Evolutionary conservation across 257 asterid genomes (phyloP).

Genomic region (Solanum lycopersicoides): DNA sequence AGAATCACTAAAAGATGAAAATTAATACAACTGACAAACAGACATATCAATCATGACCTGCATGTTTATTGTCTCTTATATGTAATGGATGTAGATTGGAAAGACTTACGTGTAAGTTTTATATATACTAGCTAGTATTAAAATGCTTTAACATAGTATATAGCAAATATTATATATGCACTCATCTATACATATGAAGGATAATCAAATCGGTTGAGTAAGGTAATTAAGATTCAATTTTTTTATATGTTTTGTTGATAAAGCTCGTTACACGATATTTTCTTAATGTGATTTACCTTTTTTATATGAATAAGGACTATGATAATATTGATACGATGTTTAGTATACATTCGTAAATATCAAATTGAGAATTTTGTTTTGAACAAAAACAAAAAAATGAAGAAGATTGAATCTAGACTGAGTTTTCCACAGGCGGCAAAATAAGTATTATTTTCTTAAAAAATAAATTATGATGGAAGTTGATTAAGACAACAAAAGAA

Average conservation of each 20-base stretch:
- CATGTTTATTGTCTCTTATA: accelerated
- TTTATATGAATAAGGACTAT: accelerated
- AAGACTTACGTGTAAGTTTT: not conserved
- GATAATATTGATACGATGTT: not conserved
- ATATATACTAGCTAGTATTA: not conserved
- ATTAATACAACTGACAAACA: accelerated
- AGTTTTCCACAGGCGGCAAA: not conserved
- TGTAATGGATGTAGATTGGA: not conserved
- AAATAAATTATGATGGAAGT: not conserved
- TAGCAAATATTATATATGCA: not conserved
- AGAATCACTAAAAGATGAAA: no score
- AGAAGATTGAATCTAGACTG: not conserved
- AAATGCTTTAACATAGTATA: not conserved
- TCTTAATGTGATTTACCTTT: not conserved
- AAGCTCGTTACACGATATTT: accelerated
- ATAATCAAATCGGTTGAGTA: not conserved
- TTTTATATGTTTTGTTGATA: not conserved
- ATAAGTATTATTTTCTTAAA: not conserved
- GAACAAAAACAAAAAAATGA: not conserved
- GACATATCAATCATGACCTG: no score
- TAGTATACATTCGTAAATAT: not conserved
- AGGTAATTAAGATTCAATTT: accelerated
- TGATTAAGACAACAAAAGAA: not conserved
- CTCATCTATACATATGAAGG: not conserved
- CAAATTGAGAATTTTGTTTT: no score